Percentiles rank a stretch among this genome's conserved stretches.
Evolutionary conservation across 139 green algal species (phyloP).

Genomic region (Chlamydomonas incerta): DNA sequence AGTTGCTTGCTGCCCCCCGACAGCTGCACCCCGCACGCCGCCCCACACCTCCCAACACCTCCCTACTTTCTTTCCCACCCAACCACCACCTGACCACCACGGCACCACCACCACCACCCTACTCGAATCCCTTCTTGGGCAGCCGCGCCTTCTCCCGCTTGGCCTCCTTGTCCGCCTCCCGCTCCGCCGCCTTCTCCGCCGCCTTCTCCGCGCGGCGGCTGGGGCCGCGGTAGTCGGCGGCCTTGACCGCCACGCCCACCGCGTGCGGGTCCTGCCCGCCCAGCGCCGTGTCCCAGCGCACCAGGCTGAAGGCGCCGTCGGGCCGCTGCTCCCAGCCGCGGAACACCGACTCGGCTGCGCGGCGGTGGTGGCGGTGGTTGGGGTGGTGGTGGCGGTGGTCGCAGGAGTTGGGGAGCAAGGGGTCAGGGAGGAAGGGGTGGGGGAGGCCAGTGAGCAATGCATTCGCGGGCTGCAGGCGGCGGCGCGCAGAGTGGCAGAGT

Average conservation of each 20-base stretch:
- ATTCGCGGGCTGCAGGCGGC: too few species aligned
- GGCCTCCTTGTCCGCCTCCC: neutral
- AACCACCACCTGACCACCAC: neutral
- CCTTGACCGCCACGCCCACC: slow-evolving; percentile 68
- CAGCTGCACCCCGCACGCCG: too few species aligned
- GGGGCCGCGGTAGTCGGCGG: neutral
- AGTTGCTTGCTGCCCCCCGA: too few species aligned
- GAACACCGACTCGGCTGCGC: slow-evolving; percentile 11
- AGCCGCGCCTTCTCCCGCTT: neutral
- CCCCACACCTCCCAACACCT: neutral
- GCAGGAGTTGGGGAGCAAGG: too few species aligned
- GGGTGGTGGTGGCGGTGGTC: too few species aligned
- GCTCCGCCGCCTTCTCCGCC: slow-evolving; percentile 17
- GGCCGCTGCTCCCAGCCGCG: slow-evolving; percentile 14
- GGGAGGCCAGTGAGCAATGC: too few species aligned
- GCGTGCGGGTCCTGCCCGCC: slow-evolving; percentile 65
- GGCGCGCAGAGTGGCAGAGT: too few species aligned
- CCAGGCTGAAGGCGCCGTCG: slow-evolving; percentile 52
- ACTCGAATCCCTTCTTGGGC: slow-evolving; percentile 32
- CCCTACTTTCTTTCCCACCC: neutral
- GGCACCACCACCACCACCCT: neutral
- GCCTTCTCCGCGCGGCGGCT: neutral
- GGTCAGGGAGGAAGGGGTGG: too few species aligned
- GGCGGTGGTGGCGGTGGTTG: too few species aligned
- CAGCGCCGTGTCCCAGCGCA: slow-evolving; percentile 62